phyloP scores from a whole-genome alignment of 176 grass and related monocot species.

The Oropetium thomaeum region DNA sequence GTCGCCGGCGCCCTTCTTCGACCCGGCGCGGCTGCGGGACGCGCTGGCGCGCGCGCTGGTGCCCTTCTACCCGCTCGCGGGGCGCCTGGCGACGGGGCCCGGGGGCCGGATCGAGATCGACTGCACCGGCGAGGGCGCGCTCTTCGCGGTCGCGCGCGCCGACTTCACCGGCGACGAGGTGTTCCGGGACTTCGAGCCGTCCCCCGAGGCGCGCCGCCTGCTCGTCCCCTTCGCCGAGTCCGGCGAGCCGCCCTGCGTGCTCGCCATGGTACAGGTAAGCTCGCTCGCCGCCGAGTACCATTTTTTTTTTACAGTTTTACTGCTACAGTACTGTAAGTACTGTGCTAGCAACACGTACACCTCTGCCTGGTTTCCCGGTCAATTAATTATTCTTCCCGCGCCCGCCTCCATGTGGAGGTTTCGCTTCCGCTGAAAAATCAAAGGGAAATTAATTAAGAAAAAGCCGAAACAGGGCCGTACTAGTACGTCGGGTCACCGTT shows the following conservation, averaged over 20 bases:
- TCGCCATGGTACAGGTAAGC: conserved; percentile 59
- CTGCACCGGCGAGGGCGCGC: conserved; percentile 61
- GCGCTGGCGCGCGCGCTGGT: conserved; percentile 57
- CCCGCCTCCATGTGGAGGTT: background rate
- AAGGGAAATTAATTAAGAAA: too few species aligned
- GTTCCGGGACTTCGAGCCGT: conserved; percentile 52
- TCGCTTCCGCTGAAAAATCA: background rate
- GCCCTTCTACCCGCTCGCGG: conserved; percentile 65
- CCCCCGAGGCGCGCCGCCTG: conserved; percentile 45
- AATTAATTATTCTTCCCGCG: background rate
- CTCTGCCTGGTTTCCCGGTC: background rate
- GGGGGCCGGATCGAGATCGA: conserved; percentile 48
- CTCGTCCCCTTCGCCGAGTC: conserved; percentile 53
- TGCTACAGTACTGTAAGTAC: too few species aligned
- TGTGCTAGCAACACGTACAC: too few species aligned
- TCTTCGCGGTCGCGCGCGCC: conserved; percentile 45
- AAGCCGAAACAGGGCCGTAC: background rate
- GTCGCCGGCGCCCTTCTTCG: conserved; percentile 45
- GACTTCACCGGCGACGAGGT: conserved; percentile 45
- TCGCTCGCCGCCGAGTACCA: background rate
- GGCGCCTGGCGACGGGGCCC: conserved; percentile 21
- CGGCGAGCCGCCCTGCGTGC: conserved; percentile 49
- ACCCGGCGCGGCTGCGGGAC: conserved; percentile 36
- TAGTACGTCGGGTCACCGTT: background rate
- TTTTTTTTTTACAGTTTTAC: background rate